These are phyloP conservation scores for Alternaria alternata DNA, from an alignment of 2,329 filamentous ascomycete genomes.

Conservation along the genomic window DNA sequence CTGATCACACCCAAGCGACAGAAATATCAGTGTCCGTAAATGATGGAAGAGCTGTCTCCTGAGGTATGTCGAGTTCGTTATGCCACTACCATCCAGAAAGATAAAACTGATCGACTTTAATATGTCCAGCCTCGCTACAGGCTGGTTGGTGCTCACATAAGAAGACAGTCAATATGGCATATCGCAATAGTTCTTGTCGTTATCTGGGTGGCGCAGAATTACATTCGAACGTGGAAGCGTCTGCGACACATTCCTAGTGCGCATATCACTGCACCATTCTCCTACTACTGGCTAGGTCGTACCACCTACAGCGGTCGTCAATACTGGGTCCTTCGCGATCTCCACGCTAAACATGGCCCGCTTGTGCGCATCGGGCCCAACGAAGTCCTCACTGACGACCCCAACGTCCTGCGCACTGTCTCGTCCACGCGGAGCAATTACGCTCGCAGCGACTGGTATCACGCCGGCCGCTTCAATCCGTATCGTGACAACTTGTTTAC, in stretches of 20 bases:
- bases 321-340: conserved; percentile 9
- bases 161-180: too few relatives aligned
- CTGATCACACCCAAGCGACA: too few relatives aligned
- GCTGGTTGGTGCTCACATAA: too few relatives aligned
- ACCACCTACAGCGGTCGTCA: conserved; percentile 10
- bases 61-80: too few relatives aligned
- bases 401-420: conserved; percentile 56
- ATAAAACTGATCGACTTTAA: too few relatives aligned
- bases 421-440: conserved; percentile 51
- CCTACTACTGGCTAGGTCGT: conserved; percentile 9
- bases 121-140: too few relatives aligned
- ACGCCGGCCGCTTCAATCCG: conserved; percentile 7
- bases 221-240: conserved; percentile 1
- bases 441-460: conserved; percentile 12
- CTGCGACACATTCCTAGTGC: conserved; percentile 4
- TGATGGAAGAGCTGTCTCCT: too few relatives aligned
- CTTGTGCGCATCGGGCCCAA: conserved; percentile 56
- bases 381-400: conserved; percentile 58
- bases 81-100: too few relatives aligned
- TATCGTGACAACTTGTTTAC: conserved; percentile 13
- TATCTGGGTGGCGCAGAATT: not conserved
- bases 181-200: too few relatives aligned
- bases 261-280: conserved; percentile 6
- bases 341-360: not conserved
- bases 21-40: too few relatives aligned